Evolutionary conservation across 2,329 filamentous ascomycete species (phyloP).

Genomic region (Cordyceps militaris): DNA sequence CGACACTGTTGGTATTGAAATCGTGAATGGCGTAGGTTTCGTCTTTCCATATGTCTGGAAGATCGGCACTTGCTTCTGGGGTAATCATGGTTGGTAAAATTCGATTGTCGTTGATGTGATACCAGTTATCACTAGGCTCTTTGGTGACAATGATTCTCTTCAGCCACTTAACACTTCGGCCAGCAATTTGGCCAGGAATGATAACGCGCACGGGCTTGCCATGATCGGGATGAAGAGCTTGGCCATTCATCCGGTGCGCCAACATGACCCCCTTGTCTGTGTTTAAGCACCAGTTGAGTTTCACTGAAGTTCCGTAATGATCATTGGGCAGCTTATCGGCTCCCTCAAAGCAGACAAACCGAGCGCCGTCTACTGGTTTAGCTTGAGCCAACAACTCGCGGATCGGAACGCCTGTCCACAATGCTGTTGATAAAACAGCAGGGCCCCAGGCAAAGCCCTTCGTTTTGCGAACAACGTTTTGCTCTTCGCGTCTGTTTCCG

Average conservation of each 20-base stretch:
- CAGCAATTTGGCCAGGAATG: slow-evolving; percentile 86
- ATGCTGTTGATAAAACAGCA: slow-evolving; percentile 75
- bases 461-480: slow-evolving; percentile 82
- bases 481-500: slow-evolving; percentile 86
- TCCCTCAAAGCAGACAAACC: slow-evolving; percentile 85
- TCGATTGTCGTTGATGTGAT: slow-evolving; percentile 89
- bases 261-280: slow-evolving; percentile 77
- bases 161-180: slow-evolving; percentile 88
- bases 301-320: slow-evolving; percentile 80
- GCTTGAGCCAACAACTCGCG: slow-evolving; percentile 63
- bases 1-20: slow-evolving; percentile 78
- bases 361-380: slow-evolving; percentile 60
- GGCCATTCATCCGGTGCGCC: slow-evolving; percentile 86
- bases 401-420: slow-evolving; percentile 80
- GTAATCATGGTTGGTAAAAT: slow-evolving; percentile 82
- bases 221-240: slow-evolving; percentile 72
- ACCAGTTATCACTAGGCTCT: slow-evolving; percentile 83
- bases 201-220: slow-evolving; percentile 76
- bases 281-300: slow-evolving; percentile 83
- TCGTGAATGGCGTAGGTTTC: slow-evolving; percentile 92
- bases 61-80: slow-evolving; percentile 69
- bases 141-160: slow-evolving; percentile 72
- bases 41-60: slow-evolving; percentile 75
- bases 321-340: slow-evolving; percentile 85
- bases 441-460: slow-evolving; percentile 94